Evolutionary conservation across 495 filamentous ascomycete genomes (phyloP).

Genomic region (Immersiella caudata): DNA sequence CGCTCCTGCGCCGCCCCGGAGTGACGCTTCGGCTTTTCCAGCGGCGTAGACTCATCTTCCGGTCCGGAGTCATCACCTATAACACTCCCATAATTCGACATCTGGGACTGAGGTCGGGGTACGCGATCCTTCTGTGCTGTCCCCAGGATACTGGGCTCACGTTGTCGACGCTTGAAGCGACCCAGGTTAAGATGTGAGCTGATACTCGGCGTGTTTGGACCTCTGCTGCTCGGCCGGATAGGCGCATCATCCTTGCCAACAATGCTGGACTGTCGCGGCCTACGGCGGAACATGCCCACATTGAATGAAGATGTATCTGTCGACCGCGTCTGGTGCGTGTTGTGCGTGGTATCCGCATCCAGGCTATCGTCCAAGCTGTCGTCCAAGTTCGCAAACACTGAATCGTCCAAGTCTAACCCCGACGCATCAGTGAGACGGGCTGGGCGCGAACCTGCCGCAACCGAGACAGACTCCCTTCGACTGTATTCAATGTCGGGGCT

Average conservation of each 20-base stretch:
- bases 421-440: slow-evolving; percentile 43
- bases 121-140: slow-evolving; percentile 43
- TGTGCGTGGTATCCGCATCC: slow-evolving; percentile 32
- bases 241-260: slow-evolving; percentile 46
- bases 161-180: slow-evolving; percentile 47
- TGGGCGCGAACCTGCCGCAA: slow-evolving; percentile 14
- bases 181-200: slow-evolving; percentile 50
- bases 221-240: slow-evolving; percentile 53
- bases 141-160: slow-evolving; percentile 53
- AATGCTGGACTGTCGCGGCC: slow-evolving; percentile 52
- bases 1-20: slow-evolving; percentile 27
- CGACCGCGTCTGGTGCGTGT: slow-evolving; percentile 38
- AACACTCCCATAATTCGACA: slow-evolving; percentile 37
- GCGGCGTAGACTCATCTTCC: slow-evolving; percentile 50
- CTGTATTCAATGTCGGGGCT: slow-evolving; percentile 35
- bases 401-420: slow-evolving; percentile 52
- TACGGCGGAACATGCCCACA: slow-evolving; percentile 45
- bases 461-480: slow-evolving; percentile 36
- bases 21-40: slow-evolving; percentile 41
- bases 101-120: slow-evolving; percentile 35
- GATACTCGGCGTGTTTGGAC: slow-evolving; percentile 48
- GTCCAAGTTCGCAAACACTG: slow-evolving; percentile 49
- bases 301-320: slow-evolving; percentile 50
- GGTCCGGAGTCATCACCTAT: slow-evolving; percentile 45
- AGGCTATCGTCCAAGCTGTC: slow-evolving; percentile 42